Conservation (phyloP, 148 eudicot genomes). For the Suaeda aralocaspica region DNA sequence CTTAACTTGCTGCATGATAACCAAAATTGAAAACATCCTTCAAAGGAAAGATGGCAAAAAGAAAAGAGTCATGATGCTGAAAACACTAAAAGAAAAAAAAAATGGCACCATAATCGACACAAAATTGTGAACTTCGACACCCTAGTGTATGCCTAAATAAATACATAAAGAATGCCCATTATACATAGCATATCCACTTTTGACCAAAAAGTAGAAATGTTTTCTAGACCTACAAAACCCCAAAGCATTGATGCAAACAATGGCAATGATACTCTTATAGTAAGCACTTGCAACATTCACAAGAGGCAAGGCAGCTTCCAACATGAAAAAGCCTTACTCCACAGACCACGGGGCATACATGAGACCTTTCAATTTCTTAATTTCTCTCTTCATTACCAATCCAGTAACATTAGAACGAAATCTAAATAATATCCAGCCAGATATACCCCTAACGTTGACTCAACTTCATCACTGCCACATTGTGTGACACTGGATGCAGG, state of each 20-base stretch:
- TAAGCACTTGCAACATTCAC: background rate
- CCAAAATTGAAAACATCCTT: slow-evolving; percentile 15
- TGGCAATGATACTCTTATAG: background rate
- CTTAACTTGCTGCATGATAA: slow-evolving; percentile 14
- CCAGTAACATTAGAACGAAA: slow-evolving; percentile 5
- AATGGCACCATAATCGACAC: background rate
- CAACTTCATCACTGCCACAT: slow-evolving; percentile 2
- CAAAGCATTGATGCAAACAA: slow-evolving; percentile 11
- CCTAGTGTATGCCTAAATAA: slow-evolving; percentile 17
- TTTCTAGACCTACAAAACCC: slow-evolving; percentile 15
- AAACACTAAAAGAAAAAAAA: background rate
- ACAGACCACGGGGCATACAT: background rate
- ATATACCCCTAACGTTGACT: slow-evolving; percentile 1
- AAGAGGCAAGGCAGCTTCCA: slow-evolving; percentile 5
- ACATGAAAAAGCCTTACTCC: slow-evolving; percentile 3
- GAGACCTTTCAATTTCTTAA: slow-evolving; percentile 1
- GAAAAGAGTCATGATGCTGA: background rate
- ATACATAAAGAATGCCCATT: slow-evolving; percentile 22
- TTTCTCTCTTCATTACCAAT: slow-evolving; percentile 3
- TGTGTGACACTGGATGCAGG: slow-evolving; percentile 7
- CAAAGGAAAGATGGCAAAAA: background rate
- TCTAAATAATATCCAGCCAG: background rate
- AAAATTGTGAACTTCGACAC: slow-evolving; percentile 19
- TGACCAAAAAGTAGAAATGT: slow-evolving; percentile 18
- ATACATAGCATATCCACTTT: slow-evolving; percentile 13